Evolutionary conservation across 305 asterid species (phyloP).

Genomic region (Euphrasia arctica): DNA sequence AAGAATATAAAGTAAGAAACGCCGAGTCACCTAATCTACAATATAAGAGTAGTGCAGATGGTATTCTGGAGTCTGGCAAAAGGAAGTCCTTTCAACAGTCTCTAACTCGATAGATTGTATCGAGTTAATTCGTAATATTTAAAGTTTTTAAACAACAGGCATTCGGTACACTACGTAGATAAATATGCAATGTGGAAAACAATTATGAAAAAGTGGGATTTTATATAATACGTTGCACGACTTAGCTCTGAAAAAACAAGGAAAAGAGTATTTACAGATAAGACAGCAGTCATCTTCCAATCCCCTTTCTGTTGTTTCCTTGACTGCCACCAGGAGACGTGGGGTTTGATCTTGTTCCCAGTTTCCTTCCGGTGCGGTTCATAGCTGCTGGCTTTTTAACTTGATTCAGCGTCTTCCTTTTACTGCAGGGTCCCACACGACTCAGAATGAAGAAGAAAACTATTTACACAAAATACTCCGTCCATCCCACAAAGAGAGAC

Average conservation of each 20-base stretch:
- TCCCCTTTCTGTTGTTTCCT: conserved; percentile 41
- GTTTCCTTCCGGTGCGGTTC: conserved; percentile 55
- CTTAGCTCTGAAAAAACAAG: conserved; percentile 27
- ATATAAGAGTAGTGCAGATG: background rate
- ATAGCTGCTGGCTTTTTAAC: conserved; percentile 63
- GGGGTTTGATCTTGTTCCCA: conserved; percentile 47
- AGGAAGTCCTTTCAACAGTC: background rate
- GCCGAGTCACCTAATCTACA: background rate
- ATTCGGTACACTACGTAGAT: conserved; percentile 2
- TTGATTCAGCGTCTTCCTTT: conserved; percentile 49
- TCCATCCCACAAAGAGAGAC: too few relatives aligned
- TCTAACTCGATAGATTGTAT: too few relatives aligned
- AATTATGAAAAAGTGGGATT: background rate
- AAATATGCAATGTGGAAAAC: background rate
- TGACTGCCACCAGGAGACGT: conserved; percentile 34
- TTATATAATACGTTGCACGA: conserved; percentile 2
- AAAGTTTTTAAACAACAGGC: background rate
- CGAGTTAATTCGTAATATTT: background rate
- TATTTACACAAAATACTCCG: background rate
- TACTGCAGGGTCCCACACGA: conserved; percentile 43
- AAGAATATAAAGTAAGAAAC: background rate
- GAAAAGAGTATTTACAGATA: conserved; percentile 26
- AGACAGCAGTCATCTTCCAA: conserved; percentile 36
- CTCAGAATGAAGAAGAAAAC: background rate
- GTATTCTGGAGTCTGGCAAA: background rate